Evolutionary conservation across 2,329 filamentous ascomycete species (phyloP), one percentile per base, ranked within the genome.

Genomic region (Alternaria incomplexa): DNA sequence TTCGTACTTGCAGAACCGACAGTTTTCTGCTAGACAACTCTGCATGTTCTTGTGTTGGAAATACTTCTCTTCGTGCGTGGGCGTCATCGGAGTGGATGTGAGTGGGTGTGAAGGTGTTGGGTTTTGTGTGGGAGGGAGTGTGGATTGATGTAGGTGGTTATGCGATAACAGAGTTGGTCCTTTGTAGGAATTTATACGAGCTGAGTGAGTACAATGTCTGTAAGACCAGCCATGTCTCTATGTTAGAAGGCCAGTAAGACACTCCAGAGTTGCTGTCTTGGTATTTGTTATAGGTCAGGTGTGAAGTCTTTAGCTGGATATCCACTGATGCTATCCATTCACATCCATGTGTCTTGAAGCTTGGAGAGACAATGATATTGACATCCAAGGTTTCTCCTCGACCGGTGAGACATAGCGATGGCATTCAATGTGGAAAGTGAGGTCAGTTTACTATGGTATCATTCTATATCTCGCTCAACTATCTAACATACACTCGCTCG

Each of bases 371-470:
- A 22, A 20, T 9, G 8, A 1, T 3, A n/a, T n/a, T 15, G 28
- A 28, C 0, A 7, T 0, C 9, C 5, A 2, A 0, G 17, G 3
- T 36, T 9, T 2, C 4, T 0, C 4, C 12, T 51, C 17, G 0
- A 23, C 12, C 6, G 1, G 17, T 51, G 28, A 36, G 9, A 7
- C 48, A 36, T 2, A 2, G 5, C 6, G 28, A 4, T 1, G 3
- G 13, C 20, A n/a, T 1, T 9, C 28, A 25, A 5, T 36, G 1
- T 0, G 0, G 12, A 6, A 1, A 6, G 13, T 20, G n/a, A 23
- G 4, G 25, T 36, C 17, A 6, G 30, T 48, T 56, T 56, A 48
- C 43, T 48, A 36, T 56, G 43, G 54, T 56, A 25, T 56, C 54
- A 56, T 45, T 48, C 43, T 56, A 44, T 45, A 11, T 56, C 40